Evolutionary conservation across 2,329 filamentous ascomycete genomes (phyloP).

Genomic region (Orbilia ellipsospora): DNA sequence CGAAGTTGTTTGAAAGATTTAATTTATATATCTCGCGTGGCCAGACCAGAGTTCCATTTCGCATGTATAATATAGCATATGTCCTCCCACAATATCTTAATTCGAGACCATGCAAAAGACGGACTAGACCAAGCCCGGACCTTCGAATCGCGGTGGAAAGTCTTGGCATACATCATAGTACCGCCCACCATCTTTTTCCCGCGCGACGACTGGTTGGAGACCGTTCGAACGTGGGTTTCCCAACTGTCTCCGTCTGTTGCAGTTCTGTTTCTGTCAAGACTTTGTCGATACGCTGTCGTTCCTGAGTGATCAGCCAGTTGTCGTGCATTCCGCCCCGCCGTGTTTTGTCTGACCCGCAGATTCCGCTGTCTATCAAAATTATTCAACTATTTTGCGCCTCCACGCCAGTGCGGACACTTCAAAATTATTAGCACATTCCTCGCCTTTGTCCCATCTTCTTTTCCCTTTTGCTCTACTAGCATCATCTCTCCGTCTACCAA

Average conservation of each 20-base stretch:
- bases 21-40: no score
- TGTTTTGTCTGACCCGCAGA: constrained; percentile 13
- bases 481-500: constrained; percentile 15
- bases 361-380: constrained; percentile 22
- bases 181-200: constrained; percentile 19
- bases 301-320: constrained; percentile 46
- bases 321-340: constrained; percentile 18
- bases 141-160: constrained; percentile 1
- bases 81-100: no score
- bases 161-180: constrained; percentile 53
- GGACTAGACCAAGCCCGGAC: constrained; percentile 28
- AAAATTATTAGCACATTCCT: constrained; percentile 25
- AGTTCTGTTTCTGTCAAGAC: no score
- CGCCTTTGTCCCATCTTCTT: constrained; percentile 4
- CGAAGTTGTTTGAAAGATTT: constrained; percentile 63
- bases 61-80: no score
- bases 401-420: constrained; percentile 20
- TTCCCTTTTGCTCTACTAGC: neutral
- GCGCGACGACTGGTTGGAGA: constrained; percentile 21
- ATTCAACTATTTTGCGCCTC: constrained; percentile 14
- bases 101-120: neutral
- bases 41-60: no score
- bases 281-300: neutral
- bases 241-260: neutral
- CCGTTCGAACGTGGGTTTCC: constrained; percentile 13